A percentile compares a stretch with the other conserved stretches of the same genome.
Conservation (phyloP, 768 basidiomycete species). For the Porphyrellus cyaneotinctus region DNA sequence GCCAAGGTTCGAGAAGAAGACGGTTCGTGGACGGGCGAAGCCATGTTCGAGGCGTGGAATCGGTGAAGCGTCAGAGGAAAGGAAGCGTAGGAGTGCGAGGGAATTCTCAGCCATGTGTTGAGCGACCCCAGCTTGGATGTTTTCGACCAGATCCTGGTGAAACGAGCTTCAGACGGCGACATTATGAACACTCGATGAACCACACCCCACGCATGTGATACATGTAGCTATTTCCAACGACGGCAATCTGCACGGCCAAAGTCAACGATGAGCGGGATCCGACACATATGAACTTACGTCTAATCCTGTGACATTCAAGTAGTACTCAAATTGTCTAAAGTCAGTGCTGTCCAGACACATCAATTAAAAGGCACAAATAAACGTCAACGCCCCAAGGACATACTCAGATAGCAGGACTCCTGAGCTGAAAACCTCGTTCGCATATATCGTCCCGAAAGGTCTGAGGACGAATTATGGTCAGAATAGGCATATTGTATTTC, state of each 20-base stretch:
- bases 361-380: conserved; percentile 10
- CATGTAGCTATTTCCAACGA: conserved; percentile 88
- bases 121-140: conserved; percentile 81
- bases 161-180: not conserved
- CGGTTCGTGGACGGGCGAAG: conserved; percentile 53
- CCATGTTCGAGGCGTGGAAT: conserved; percentile 58
- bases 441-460: conserved; percentile 85
- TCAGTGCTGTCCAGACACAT: conserved; percentile 62
- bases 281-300: conserved; percentile 54
- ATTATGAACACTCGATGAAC: not conserved
- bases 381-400: conserved; percentile 10
- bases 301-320: conserved; percentile 85
- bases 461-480: conserved; percentile 30
- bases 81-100: conserved; percentile 69
- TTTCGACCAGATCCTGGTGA: conserved; percentile 64
- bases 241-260: conserved; percentile 61
- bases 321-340: conserved; percentile 90
- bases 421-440: conserved; percentile 90
- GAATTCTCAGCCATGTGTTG: conserved; percentile 90
- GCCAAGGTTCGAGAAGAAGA: conserved; percentile 75
- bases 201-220: conserved; percentile 87
- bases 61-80: conserved; percentile 67
- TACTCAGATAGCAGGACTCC: conserved; percentile 90
- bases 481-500: not conserved
- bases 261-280: not conserved